phyloP scores from a whole-genome alignment of 1,139 yeast genomes.

The Candida gigantensis region DNA sequence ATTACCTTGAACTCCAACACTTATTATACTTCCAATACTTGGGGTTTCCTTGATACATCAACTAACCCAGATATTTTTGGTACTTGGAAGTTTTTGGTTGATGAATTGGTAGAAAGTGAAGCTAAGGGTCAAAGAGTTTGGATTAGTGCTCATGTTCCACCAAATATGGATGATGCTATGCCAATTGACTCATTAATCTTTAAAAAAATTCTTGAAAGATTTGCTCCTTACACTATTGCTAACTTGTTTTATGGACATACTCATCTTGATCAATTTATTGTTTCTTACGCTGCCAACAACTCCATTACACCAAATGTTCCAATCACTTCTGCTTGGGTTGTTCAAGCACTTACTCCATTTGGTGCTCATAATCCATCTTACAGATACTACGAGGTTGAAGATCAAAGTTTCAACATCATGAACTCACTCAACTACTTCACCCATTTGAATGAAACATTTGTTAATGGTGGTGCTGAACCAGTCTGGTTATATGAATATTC shows the following conservation, averaged over 20 bases:
- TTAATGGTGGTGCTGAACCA: constrained; percentile 50
- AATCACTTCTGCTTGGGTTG: constrained; percentile 61
- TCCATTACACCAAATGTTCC: constrained; percentile 36
- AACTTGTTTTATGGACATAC: constrained; percentile 72
- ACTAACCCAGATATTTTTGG: constrained; percentile 64
- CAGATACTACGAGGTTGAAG: constrained; percentile 70
- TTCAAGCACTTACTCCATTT: constrained; percentile 65
- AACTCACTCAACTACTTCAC: constrained; percentile 60
- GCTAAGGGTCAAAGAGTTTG: constrained; percentile 60
- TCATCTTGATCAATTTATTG: constrained; percentile 65
- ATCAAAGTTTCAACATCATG: constrained; percentile 59
- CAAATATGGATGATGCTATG: constrained; percentile 53
- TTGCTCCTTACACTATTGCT: constrained; percentile 68
- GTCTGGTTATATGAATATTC: constrained; percentile 57
- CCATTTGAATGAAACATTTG: constrained; percentile 51
- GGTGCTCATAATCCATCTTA: constrained; percentile 65
- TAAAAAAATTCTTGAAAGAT: constrained; percentile 59
- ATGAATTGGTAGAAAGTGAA: constrained; percentile 63
- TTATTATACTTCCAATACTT: constrained; percentile 64
- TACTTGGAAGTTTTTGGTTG: constrained; percentile 58
- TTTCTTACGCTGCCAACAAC: constrained; percentile 45
- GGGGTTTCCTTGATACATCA: constrained; percentile 57
- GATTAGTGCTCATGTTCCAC: constrained; percentile 72
- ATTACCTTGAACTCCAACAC: constrained; percentile 67
- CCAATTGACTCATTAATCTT: constrained; percentile 64